Percentiles rank a stretch among this genome's conserved stretches.
These are phyloP conservation scores for Plasmodium coatneyi DNA, from an alignment of 169 alveolate genomes.

Conservation along the genomic window DNA sequence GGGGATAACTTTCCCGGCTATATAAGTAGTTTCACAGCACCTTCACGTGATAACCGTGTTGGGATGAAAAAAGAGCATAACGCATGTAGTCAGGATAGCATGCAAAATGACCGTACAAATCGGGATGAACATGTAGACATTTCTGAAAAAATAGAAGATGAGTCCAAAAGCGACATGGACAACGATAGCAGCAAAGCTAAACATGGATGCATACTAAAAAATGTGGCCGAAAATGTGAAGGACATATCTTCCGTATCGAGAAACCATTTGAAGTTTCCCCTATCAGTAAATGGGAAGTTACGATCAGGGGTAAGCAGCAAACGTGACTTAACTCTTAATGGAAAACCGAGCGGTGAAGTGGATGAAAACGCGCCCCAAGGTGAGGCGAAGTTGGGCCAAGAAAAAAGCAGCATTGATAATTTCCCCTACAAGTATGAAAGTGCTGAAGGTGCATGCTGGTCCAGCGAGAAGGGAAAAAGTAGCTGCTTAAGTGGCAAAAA, in stretches of 20 bases:
- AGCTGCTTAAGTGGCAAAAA: neutral
- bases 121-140: neutral
- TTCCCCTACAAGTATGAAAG: slow-evolving; percentile 1
- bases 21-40: neutral
- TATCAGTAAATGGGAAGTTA: neutral
- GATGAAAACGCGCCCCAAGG: neutral
- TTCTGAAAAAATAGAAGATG: neutral
- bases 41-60: neutral
- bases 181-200: neutral
- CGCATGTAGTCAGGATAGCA: neutral
- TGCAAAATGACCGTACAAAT: neutral
- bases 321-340: neutral
- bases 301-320: neutral
- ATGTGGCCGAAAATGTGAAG: slow-evolving; percentile 20
- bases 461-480: neutral
- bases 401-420: slow-evolving; percentile 5
- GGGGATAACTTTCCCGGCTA: neutral
- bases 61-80: neutral
- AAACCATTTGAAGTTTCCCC: slow-evolving; percentile 17
- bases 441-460: neutral
- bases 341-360: neutral
- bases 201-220: neutral
- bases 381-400: neutral
- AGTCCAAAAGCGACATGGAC: neutral
- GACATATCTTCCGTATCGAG: neutral